A percentile compares a stretch with the other conserved stretches of the same genome.
Conservation (phyloP, 148 eudicot species). For the Persicaria maculosa region DNA sequence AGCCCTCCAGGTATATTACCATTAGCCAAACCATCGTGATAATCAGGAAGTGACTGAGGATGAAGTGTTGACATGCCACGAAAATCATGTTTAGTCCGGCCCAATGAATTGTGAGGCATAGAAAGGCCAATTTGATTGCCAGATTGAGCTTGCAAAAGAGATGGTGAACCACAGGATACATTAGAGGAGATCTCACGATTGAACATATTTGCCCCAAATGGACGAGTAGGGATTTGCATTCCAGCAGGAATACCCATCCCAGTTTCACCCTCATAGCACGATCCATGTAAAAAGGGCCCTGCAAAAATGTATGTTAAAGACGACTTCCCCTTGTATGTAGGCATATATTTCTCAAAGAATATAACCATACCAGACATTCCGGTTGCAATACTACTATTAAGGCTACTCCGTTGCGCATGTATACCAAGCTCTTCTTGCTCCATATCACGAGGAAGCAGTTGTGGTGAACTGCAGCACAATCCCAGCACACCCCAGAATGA, state of each 20-base stretch:
- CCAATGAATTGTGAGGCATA: conserved; percentile 30
- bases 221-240: conserved; percentile 25
- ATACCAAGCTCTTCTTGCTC: conserved; percentile 39
- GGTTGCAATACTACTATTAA: conserved; percentile 25
- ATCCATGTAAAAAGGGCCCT: conserved; percentile 28
- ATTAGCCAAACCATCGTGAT: conserved; percentile 47
- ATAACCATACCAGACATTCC: conserved; percentile 39
- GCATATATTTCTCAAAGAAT: background rate
- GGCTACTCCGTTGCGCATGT: conserved; percentile 35
- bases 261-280: conserved; percentile 35
- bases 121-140: conserved; percentile 37
- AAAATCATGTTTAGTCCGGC: conserved; percentile 31
- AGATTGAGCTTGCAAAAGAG: conserved; percentile 40
- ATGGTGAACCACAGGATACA: conserved; percentile 50
- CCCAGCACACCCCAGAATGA: conserved; percentile 6
- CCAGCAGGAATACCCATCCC: conserved; percentile 27
- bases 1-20: conserved; percentile 29
- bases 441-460: conserved; percentile 32
- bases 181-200: conserved; percentile 51
- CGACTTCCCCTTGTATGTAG: background rate
- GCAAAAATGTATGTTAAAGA: background rate
- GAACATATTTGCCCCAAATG: conserved; percentile 26
- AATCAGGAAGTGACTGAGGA: conserved; percentile 60
- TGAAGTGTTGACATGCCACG: conserved; percentile 31
- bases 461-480: conserved; percentile 36